phyloP scores from a whole-genome alignment of 148 eudicot species.

The Simmondsia chinensis region DNA sequence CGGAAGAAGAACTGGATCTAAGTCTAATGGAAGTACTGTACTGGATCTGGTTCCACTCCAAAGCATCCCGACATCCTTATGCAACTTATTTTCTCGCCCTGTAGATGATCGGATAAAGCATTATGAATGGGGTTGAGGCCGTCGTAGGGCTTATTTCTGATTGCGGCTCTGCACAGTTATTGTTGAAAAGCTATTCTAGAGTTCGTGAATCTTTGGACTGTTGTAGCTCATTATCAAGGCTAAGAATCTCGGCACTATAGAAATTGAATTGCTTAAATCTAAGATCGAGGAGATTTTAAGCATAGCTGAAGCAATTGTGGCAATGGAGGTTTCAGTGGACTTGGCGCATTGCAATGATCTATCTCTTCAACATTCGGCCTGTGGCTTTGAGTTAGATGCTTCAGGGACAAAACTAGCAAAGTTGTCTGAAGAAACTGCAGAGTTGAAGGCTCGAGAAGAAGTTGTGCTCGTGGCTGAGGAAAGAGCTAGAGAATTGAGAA shows the following conservation, averaged over 20 bases:
- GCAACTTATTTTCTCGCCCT: neutral
- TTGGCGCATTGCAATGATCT: too few relatives aligned
- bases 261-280: neutral
- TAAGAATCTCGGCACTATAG: neutral
- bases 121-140: neutral
- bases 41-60: neutral
- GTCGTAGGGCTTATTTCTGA: neutral
- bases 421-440: too few relatives aligned
- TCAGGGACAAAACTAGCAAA: too few relatives aligned
- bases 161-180: too few relatives aligned
- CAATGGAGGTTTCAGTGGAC: too few relatives aligned
- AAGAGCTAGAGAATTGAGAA: too few relatives aligned
- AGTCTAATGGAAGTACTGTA: too few relatives aligned
- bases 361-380: too few relatives aligned
- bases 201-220: neutral
- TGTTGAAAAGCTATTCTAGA: neutral
- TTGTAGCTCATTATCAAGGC: neutral
- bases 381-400: too few relatives aligned
- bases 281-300: neutral
- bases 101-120: neutral
- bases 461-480: too few relatives aligned
- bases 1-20: too few relatives aligned
- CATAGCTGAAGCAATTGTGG: neutral
- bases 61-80: neutral
- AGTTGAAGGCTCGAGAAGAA: too few relatives aligned